Base-by-base conservation (phyloP, 768 basidiomycete genomes). In the Xerocomellus dryophilus region DNA sequence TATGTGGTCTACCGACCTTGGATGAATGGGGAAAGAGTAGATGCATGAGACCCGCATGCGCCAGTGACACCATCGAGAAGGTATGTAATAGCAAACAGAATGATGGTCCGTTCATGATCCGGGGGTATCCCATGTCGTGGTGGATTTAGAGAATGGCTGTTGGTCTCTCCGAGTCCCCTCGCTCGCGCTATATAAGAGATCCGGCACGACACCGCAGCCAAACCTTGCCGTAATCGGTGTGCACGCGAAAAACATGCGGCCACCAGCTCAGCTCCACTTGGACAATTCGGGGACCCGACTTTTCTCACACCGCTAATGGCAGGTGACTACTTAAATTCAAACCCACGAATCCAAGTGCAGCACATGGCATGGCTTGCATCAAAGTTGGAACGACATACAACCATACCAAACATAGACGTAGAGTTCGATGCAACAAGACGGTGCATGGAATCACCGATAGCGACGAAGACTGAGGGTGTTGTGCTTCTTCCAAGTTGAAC, bases 401-500 rank as follows among this genome's bases (percentile, higher is more conserved):
- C 54, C 49, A 68, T 62, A 66, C 47, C 59, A 53, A 60, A 65
- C 69, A 75, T 68, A 60, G 59, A 55, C 47, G 53, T 51, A 65
- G 51, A 62, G 48, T 49, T 55, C 39, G 48, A 35, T 59, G 52
- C 39, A 59, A 53, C 42, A 56, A 50, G 32, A 54, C 5, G 27
- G n/a, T n/a, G 27, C 43, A 44, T 31, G 20, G 47, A 51, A 61
- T 81, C 67, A 92, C 74, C 90, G 86, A 82, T 92, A 92, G 60
- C 90, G 86, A 69, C 87, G 90, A 59, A 92, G 82, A 73, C 85
- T 88, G 82, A 92, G 89, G 15, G 95, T 97, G 84, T 98, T 99
- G 93, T 98, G 91, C 73, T 82, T 93, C 76, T 91, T 93, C 94
- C 94, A 98, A 76, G 90, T 93, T 10, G 93, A 88, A 59, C 86